Evolutionary conservation across 75 land plant genomes (phyloP), one percentile per base, ranked within the genome.

Genomic region (Larix kaempferi): DNA sequence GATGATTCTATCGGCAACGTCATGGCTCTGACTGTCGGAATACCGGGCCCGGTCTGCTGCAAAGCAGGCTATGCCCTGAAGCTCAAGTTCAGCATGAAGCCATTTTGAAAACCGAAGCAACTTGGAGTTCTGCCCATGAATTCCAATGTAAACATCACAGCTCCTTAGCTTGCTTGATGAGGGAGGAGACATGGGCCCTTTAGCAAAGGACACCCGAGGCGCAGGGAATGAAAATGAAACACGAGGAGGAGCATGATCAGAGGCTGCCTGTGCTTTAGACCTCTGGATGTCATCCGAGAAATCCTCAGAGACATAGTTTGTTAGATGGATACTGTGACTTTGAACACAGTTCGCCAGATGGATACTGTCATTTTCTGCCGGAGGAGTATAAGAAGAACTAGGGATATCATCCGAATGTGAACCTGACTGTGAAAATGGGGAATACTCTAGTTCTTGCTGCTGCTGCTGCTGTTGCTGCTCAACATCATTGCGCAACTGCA

Each of bases 121-220:
- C 52, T 79, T 78, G 11, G 85, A 77, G 74, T 77, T 86, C 23
- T 81, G 84, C 7, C 98, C 98, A 74, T 89, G 90, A 74, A 80
- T 83, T 39, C 98, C 93, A 29, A 95, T 89, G 84, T 83, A 95
- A 12, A 95, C 98, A 78, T 95, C 98, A 61, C 95, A 95, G 78
- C 90, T 90, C 39, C 95, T 78, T 7, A 88, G 87, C 61, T 83
- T 89, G 5, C 88, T 78, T 67, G 88, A 85, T 11, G 87, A 78
- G 16, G 84, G 67, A 56, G 94, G 90, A 12, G 98, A 89, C 57
- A 80, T 80, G 10, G 90, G 56, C 63, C 78, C 74, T 67, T 84
- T 84, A 10, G 89, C 81, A 63, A 84, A 81, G 2, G 92, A 85
- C 57, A 77, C 73, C 26, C 92, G 82, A 55, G 92, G 88, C 22